Base-by-base conservation (phyloP, 192 early-diverging fungal genomes). In the Coemansia sp. region DNA sequence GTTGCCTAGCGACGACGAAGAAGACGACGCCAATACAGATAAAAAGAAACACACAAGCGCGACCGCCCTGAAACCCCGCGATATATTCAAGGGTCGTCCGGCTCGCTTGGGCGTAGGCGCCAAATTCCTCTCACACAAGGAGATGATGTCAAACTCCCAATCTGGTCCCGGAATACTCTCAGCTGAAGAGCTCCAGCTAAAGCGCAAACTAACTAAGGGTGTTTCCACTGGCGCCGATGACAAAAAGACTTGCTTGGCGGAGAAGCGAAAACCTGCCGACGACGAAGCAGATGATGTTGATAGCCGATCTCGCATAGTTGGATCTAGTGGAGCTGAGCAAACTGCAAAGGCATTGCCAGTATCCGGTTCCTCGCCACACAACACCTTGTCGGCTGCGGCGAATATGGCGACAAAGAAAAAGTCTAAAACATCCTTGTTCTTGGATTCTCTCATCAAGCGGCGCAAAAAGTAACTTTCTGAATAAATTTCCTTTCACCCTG, bases 41-140 rank as follows among this genome's bases (percentile, higher is more conserved):
- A 55, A 31, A 21, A 50, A 57, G 25, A 50, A 67, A 8, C 29
- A 1, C 8, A 41, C 64, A 39, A 58, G 34, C 4, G 34, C 25
- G 63, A 32, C 17, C 21, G 12, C 14, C 71, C 17, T 58, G 27
- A 79, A 79, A 46, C 67, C 78, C 14, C 69, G 73, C 14, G 67
- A 75, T 32, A 32, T 81, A 19, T 81, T 81, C 64, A 67, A 70
- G n/a, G 78, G 78, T 11, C 69, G 78, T 1, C 78, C 78, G 29
- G 69, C 78, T 14, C 63, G 78, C 12, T 63, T 81, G 15, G 78
- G 78, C 23, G 70, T 81, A 3, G 78, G 78, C 5, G 78, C 78
- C n/a, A 81, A 81, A 31, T 81, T 73, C 12, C 67, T 81, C 21
- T 76, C 78, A 17, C 78, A 81, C 70, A 72, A 69, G 21, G 74